Conservation (phyloP, 1,139 yeast genomes). For the Debaryomyces robertsiae region DNA sequence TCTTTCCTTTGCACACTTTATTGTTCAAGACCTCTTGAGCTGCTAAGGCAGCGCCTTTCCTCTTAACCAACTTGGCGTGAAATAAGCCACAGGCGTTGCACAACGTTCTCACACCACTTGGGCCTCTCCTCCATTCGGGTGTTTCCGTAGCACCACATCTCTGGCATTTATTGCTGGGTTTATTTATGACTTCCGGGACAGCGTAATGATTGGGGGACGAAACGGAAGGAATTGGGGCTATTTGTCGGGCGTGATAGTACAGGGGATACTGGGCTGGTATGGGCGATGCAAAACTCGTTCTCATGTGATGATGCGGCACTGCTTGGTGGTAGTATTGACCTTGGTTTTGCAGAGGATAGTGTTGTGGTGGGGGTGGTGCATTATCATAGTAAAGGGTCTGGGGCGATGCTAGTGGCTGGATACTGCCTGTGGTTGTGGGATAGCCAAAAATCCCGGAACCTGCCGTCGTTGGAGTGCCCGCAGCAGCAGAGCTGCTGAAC, state of each 20-base stretch:
- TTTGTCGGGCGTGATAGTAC: slow-evolving; percentile 14
- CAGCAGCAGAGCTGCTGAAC: neutral
- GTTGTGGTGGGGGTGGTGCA: slow-evolving; percentile 15
- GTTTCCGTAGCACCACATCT: slow-evolving; percentile 78
- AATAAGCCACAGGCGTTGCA: slow-evolving; percentile 91
- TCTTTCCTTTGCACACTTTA: slow-evolving; percentile 50
- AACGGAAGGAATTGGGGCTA: neutral
- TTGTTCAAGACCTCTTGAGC: slow-evolving; percentile 50
- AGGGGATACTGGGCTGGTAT: no score
- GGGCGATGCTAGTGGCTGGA: no score
- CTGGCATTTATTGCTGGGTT: slow-evolving; percentile 40
- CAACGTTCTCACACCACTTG: slow-evolving; percentile 78
- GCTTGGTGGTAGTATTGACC: no score
- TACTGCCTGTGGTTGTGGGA: neutral
- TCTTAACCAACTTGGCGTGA: slow-evolving; percentile 71
- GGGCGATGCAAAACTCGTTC: slow-evolving; percentile 13
- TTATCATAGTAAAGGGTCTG: slow-evolving; percentile 11
- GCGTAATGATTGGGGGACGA: slow-evolving; percentile 1
- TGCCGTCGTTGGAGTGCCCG: neutral
- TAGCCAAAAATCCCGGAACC: neutral
- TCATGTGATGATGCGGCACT: slow-evolving; percentile 7
- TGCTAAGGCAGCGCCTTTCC: slow-evolving; percentile 67
- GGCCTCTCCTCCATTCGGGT: slow-evolving; percentile 93
- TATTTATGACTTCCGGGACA: slow-evolving; percentile 38
- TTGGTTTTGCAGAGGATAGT: slow-evolving; percentile 4